Base-by-base conservation (phyloP, 2,329 filamentous ascomycete genomes). In the Arthrobotrys sphaeroides region DNA sequence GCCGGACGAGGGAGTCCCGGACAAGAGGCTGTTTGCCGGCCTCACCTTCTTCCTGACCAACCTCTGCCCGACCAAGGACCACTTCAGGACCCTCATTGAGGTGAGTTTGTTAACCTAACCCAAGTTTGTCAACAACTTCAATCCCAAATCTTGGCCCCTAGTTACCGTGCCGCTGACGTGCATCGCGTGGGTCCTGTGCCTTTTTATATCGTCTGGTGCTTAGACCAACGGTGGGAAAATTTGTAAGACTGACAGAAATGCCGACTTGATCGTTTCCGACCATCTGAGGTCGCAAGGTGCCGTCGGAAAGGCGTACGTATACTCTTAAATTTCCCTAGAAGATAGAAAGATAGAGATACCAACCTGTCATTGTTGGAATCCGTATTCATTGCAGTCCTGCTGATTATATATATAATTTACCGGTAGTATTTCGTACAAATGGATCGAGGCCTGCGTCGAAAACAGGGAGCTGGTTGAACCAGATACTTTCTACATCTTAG, bases 401-500 rank as follows among this genome's bases (percentile, higher is more conserved):
- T n/a, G n/a, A n/a, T n/a, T n/a, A n/a, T n/a, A n/a, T n/a, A n/a
- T 64, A 28, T 2, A 20, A 38, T 22, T 20, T 43, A 42, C n/a
- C n/a, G n/a, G n/a, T 26, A 85, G 84, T 3, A 84, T 87, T 77
- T 89, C 87, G 1, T 90, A 87, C 79, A 84, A 82, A 69, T 90
- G 86, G 80, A 84, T 90, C 53, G 86, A 88, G 43, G 79, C 83
- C 40, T 89, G 87, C 0, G 81, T 90, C 61, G 80, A 82, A 16
- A 81, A 84, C 12, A 85, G 85, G 6, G 79, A 80, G 38, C 78
- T 89, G 4, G 84, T 85, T 62, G 82, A 86, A 72, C 82, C 85
- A 1, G 83, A 85, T 61, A 77, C 82, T 12, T 83, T 88, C 78
- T 81, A 79, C 3, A 60, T 75, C 20, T 64, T 64, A 18, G n/a